Percentiles rank a stretch among this genome's conserved stretches.
Conservation (phyloP, 495 filamentous ascomycete genomes). For the Xylona heveae region DNA sequence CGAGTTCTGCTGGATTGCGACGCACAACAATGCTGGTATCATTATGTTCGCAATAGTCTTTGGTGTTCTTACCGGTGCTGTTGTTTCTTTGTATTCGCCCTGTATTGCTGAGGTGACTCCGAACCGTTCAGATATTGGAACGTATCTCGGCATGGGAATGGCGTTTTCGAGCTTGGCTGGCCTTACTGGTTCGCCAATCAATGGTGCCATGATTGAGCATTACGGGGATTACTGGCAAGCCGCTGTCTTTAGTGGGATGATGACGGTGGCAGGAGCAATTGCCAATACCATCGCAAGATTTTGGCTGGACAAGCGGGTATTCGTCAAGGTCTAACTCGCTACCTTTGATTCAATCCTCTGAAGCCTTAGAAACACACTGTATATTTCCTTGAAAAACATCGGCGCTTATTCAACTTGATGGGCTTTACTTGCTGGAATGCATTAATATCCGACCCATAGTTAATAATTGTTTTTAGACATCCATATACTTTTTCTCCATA, state of each 20-base stretch:
- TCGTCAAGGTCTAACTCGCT: too few relatives aligned
- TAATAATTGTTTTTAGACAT: too few relatives aligned
- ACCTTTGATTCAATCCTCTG: too few relatives aligned
- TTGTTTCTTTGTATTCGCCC: constrained; percentile 6
- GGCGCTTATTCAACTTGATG: too few relatives aligned
- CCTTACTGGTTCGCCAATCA: constrained; percentile 14
- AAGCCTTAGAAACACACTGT: too few relatives aligned
- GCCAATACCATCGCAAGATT: constrained; percentile 6
- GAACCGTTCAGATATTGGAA: constrained; percentile 3
- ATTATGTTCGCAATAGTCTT: constrained; percentile 3
- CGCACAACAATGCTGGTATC: background rate
- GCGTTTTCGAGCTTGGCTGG: constrained; percentile 8
- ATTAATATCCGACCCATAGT: too few relatives aligned
- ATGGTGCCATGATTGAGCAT: constrained; percentile 10
- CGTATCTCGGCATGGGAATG: constrained; percentile 10
- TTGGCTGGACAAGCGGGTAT: too few relatives aligned
- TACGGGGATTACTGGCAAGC: constrained; percentile 9
- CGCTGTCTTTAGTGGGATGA: constrained; percentile 9
- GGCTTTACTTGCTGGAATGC: too few relatives aligned
- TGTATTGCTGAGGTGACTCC: constrained; percentile 10
- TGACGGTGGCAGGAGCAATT: constrained; percentile 6
- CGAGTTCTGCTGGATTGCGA: constrained; percentile 8
- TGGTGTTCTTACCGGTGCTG: constrained; percentile 1
- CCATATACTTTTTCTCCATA: too few relatives aligned
- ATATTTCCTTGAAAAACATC: too few relatives aligned